Evolutionary conservation across 2,329 filamentous ascomycete species (phyloP), one percentile per base, ranked within the genome.

Genomic region (Pseudocercospora eumusae): DNA sequence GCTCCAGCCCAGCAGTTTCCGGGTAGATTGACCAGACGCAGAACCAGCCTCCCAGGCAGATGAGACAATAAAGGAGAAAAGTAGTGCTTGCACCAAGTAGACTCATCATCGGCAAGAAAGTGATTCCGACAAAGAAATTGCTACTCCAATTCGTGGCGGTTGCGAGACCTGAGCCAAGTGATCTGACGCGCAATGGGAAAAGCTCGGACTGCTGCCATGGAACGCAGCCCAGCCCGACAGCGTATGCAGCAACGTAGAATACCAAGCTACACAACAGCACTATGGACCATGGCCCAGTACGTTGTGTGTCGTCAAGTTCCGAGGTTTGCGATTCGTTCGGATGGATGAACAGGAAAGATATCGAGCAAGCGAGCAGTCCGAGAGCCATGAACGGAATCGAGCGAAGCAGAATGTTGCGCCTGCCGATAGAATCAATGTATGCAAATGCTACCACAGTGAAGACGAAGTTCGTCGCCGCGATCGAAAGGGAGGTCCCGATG

Each of bases 151-250:
- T 97, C 6, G 91, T 96, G 4, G 88, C 88, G 7, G 93, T 93
- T 1, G 89, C 84, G 4, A 91, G 75, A 0, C 87, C 87, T 61
- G 88, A 90, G 27, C 90, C 91, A 1, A 91, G 76, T 4, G 88
- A 87, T 54, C 90, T 86, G 50, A 92, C 89, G 28, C 83, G 82
- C 53, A 93, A 81, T 0, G 92, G 90, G 73, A 97, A 97, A 15
- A 73, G 84, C 78, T 98, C 93, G 69, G 88, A 91, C 78, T 96
- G 93, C 83, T 96, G 93, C 93, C 93, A 98, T 0, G 93, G 93
- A 2, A 98, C 92, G 70, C 92, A 96, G 8, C 93, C 93, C 1
- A 98, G 82, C 2, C 93, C 93, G 1, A 93, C 81, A 0, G 93
- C 93, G 73, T 96, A 98, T 0, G 88, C 83, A 8, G 91, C 89